A percentile compares a stretch with the other conserved stretches of the same genome.
Conservation (phyloP, 1,284 basidiomycete genomes). For the Ceratobasidium sp. region DNA sequence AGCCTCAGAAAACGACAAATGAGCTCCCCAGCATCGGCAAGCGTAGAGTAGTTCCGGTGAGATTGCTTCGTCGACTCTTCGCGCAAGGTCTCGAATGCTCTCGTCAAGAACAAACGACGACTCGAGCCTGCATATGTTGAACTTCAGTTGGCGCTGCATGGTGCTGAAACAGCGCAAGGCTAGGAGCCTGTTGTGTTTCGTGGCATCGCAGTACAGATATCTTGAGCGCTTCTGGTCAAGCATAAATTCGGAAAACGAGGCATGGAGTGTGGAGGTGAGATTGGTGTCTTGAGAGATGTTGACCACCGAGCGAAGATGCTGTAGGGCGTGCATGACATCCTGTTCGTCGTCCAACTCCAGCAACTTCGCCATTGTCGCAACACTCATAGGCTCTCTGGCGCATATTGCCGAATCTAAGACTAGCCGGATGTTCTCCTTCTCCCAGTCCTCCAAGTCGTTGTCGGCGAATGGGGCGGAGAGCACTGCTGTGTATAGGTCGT, state of each 20-base stretch:
- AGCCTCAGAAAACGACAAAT: not conserved
- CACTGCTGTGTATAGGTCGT: not conserved
- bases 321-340: not conserved
- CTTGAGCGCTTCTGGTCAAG: not conserved
- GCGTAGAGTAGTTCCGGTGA: not conserved
- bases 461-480: not conserved
- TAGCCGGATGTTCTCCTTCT: not conserved
- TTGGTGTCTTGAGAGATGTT: not conserved
- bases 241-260: slow-evolving; percentile 26
- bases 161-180: not conserved
- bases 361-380: not conserved
- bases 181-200: not conserved
- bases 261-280: slow-evolving; percentile 15
- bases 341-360: not conserved
- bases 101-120: no score
- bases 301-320: slow-evolving; percentile 7
- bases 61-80: not conserved
- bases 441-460: not conserved
- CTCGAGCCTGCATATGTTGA: slow-evolving; percentile 11
- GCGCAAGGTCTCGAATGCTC: no score
- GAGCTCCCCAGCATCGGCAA: slow-evolving; percentile 2
- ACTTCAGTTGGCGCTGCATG: not conserved
- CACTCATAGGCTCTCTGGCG: slow-evolving; percentile 3
- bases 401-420: not conserved
- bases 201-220: not conserved